phyloP scores from a whole-genome alignment of 345 rosid species.

The Acer campestre region DNA sequence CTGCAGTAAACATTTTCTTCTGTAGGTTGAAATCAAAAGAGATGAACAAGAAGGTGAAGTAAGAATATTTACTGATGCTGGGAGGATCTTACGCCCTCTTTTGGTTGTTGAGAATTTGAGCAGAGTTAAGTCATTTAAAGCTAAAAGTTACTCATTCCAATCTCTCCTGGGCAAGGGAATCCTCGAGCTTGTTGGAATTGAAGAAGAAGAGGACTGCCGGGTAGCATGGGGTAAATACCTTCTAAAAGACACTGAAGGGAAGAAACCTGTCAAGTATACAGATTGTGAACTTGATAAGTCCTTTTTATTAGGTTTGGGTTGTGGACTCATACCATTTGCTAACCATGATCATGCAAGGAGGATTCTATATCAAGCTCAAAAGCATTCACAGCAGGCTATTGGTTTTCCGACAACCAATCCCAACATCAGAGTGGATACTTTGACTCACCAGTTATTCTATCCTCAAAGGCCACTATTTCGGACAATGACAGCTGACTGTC shows the following conservation, averaged over 20 bases:
- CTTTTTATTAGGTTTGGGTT: conserved; percentile 77
- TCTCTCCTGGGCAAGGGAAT: conserved; percentile 72
- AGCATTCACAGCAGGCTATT: conserved; percentile 88
- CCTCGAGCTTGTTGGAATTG: conserved; percentile 73
- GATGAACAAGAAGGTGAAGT: conserved; percentile 72
- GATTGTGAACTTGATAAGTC: conserved; percentile 90
- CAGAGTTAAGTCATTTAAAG: conserved; percentile 54
- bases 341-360: conserved; percentile 92
- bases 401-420: conserved; percentile 90
- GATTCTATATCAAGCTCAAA: conserved; percentile 87
- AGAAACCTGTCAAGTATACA: conserved; percentile 46
- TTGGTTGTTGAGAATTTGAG: conserved; percentile 67
- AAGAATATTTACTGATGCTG: conserved; percentile 78
- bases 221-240: conserved; percentile 75
- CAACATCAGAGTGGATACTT: conserved; percentile 75
- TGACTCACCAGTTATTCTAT: conserved; percentile 74
- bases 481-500: conserved; percentile 73
- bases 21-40: conserved; percentile 82
- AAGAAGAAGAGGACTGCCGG: conserved; percentile 89
- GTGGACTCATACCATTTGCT: conserved; percentile 86
- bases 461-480: conserved; percentile 90
- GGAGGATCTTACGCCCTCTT: conserved; percentile 92
- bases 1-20: conserved; percentile 15
- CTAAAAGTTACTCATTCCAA: conserved; percentile 44
- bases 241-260: conserved; percentile 37